phyloP scores from a whole-genome alignment of 805 yeast genomes.

The Saturnispora sekii region DNA sequence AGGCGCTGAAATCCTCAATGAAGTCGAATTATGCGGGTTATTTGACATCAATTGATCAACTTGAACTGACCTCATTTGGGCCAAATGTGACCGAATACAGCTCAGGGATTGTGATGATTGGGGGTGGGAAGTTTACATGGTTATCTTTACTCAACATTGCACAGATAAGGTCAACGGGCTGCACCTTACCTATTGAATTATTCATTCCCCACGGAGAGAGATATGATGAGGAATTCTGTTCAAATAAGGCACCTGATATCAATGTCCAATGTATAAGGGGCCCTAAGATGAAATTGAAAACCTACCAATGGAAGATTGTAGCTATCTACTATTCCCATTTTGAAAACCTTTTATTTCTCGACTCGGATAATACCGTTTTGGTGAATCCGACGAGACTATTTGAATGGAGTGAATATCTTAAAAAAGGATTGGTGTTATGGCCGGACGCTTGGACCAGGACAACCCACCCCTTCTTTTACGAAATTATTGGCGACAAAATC shows the following conservation, averaged over 20 bases:
- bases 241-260: slow-evolving; percentile 29
- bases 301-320: slow-evolving; percentile 43
- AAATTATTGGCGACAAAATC: slow-evolving; percentile 15
- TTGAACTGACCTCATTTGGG: slow-evolving; percentile 30
- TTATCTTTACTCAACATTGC: slow-evolving; percentile 38
- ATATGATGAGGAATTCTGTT: slow-evolving; percentile 40
- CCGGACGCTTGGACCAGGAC: slow-evolving; percentile 68
- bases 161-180: slow-evolving; percentile 36
- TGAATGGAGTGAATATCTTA: slow-evolving; percentile 31
- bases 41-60: slow-evolving; percentile 18
- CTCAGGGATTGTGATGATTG: slow-evolving; percentile 39
- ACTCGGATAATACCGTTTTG: slow-evolving; percentile 42
- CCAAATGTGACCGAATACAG: neutral
- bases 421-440: slow-evolving; percentile 45
- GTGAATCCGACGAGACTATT: slow-evolving; percentile 37
- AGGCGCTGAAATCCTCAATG: neutral
- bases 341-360: slow-evolving; percentile 38
- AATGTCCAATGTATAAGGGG: slow-evolving; percentile 40
- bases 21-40: slow-evolving; percentile 28
- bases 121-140: slow-evolving; percentile 45
- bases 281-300: slow-evolving; percentile 28
- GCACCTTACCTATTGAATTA: slow-evolving; percentile 41
- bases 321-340: slow-evolving; percentile 38
- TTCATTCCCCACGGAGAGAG: slow-evolving; percentile 36
- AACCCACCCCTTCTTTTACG: slow-evolving; percentile 49